phyloP scores from a whole-genome alignment of 192 early-diverging fungal species.

The Podila epicladia region DNA sequence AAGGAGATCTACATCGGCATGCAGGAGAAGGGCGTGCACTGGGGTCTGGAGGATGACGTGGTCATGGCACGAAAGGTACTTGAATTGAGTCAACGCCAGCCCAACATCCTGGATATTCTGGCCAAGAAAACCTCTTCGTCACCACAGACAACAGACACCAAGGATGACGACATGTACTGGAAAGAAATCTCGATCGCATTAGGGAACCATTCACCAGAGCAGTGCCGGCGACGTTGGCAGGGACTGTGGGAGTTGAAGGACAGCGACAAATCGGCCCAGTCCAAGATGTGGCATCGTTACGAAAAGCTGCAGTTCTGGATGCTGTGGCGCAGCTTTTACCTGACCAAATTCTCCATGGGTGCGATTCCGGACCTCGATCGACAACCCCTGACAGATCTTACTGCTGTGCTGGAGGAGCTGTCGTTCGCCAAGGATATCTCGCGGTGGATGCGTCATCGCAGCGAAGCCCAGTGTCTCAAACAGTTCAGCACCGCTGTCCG shows the following conservation, averaged over 20 bases:
- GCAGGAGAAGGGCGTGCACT: constrained; percentile 11
- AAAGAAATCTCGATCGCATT: constrained; percentile 21
- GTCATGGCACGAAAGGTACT: constrained; percentile 38
- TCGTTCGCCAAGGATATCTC: constrained; percentile 34
- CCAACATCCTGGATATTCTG: constrained; percentile 9
- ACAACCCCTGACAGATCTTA: background rate
- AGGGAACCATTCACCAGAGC: constrained; percentile 30
- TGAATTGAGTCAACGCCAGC: background rate
- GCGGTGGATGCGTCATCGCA: constrained; percentile 36
- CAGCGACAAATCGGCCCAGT: constrained; percentile 20
- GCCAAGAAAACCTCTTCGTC: background rate
- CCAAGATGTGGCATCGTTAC: constrained; percentile 23
- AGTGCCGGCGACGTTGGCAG: constrained; percentile 37
- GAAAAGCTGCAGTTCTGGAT: constrained; percentile 44
- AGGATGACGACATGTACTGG: constrained; percentile 14
- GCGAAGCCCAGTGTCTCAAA: constrained; percentile 12
- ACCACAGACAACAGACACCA: too few species aligned
- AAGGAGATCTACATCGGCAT: constrained; percentile 12
- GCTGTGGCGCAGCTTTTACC: constrained; percentile 29
- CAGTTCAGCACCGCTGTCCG: constrained; percentile 10
- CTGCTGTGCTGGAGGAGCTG: background rate
- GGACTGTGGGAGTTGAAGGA: constrained; percentile 20
- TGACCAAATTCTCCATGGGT: background rate
- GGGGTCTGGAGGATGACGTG: constrained; percentile 45
- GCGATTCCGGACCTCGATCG: background rate